These are phyloP conservation scores for Atkinsonella hypoxylon DNA, from an alignment of 2,329 filamentous ascomycete species.

Conservation along the genomic window DNA sequence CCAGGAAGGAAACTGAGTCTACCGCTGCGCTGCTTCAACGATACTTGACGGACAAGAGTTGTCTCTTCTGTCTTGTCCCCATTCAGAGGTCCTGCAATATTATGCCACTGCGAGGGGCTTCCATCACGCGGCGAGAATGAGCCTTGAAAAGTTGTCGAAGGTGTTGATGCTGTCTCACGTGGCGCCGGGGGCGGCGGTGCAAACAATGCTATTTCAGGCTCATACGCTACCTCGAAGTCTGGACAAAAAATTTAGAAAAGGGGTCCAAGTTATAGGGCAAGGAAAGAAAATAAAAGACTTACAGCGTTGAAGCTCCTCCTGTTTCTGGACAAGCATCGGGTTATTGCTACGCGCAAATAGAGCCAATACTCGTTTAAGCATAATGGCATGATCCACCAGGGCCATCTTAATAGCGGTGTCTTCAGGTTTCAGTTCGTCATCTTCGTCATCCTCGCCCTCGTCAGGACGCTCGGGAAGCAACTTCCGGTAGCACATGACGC, in stretches of 20 bases:
- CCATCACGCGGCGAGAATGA: conserved; percentile 29
- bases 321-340: conserved; percentile 41
- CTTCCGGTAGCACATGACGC: conserved; percentile 64
- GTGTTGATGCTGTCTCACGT: conserved; percentile 28
- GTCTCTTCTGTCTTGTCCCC: conserved; percentile 34
- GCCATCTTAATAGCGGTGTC: conserved; percentile 76
- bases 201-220: conserved; percentile 53
- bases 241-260: not conserved
- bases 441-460: conserved; percentile 22
- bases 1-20: conserved; percentile 43
- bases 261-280: not conserved
- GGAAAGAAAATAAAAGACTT: conserved; percentile 24
- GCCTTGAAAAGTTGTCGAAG: conserved; percentile 35
- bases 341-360: conserved; percentile 54
- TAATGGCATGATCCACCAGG: conserved; percentile 77
- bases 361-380: conserved; percentile 70
- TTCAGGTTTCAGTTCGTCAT: conserved; percentile 40
- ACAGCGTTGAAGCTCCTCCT: conserved; percentile 54
- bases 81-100: conserved; percentile 22
- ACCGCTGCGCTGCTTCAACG: conserved; percentile 37
- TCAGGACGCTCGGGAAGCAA: conserved; percentile 48
- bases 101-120: conserved; percentile 18
- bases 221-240: conserved; percentile 53
- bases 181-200: conserved; percentile 32
- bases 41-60: conserved; percentile 37